Conservation (phyloP, 371 early-diverging fungal species). For the Chytridium lagenaria region DNA sequence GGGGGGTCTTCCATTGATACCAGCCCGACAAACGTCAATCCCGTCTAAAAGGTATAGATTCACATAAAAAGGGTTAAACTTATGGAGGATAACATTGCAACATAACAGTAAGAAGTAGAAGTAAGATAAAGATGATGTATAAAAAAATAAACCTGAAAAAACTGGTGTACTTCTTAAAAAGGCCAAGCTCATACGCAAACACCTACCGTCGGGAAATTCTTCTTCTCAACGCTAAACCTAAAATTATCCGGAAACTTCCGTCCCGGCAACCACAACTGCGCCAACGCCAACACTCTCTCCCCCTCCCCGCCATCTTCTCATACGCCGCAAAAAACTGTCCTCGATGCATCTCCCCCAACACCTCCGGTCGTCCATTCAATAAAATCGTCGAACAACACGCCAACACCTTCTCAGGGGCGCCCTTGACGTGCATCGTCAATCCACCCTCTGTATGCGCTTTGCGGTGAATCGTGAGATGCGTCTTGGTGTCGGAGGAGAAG, state of each 20-base stretch:
- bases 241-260: slow-evolving; percentile 56
- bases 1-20: slow-evolving; percentile 61
- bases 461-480: slow-evolving; percentile 57
- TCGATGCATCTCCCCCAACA: slow-evolving; percentile 35
- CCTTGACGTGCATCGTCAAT: slow-evolving; percentile 59
- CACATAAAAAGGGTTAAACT: too few species aligned
- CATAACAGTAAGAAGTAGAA: too few species aligned
- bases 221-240: slow-evolving; percentile 50
- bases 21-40: slow-evolving; percentile 54
- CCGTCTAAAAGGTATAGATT: slow-evolving; percentile 28
- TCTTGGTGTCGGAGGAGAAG: slow-evolving; percentile 58
- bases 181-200: slow-evolving; percentile 10
- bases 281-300: slow-evolving; percentile 61
- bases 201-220: slow-evolving; percentile 54
- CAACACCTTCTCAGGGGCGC: slow-evolving; percentile 61
- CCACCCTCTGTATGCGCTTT: slow-evolving; percentile 55
- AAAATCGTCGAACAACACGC: slow-evolving; percentile 49
- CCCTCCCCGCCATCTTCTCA: slow-evolving; percentile 53
- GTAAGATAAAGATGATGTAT: too few species aligned
- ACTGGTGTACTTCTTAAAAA: slow-evolving; percentile 11
- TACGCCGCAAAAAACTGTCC: slow-evolving; percentile 40
- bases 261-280: slow-evolving; percentile 46
- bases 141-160: too few species aligned
- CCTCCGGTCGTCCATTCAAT: slow-evolving; percentile 40
- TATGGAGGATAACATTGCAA: too few species aligned